Percentiles rank a stretch among this genome's conserved stretches.
These are phyloP conservation scores for Cyberlindnera lachancei DNA, from an alignment of 805 yeast species.

Conservation along the genomic window DNA sequence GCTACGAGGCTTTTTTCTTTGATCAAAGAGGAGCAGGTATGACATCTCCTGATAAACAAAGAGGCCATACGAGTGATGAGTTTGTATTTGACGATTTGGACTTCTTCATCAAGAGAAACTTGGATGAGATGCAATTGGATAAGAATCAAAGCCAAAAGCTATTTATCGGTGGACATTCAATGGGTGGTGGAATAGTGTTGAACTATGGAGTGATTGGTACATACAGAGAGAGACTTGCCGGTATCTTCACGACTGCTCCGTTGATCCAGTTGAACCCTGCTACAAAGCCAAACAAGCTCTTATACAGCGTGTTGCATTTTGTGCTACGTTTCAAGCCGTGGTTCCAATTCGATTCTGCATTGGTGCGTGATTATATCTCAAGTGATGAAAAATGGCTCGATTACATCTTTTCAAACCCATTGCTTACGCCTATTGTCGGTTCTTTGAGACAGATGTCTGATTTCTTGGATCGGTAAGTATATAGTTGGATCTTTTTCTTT, in stretches of 20 bases:
- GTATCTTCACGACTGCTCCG: conserved; percentile 51
- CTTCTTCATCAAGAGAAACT: conserved; percentile 40
- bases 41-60: conserved; percentile 44
- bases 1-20: conserved; percentile 61
- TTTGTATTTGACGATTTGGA: conserved; percentile 55
- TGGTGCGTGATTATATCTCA: conserved; percentile 46
- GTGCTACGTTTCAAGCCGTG: conserved; percentile 38
- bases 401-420: conserved; percentile 37
- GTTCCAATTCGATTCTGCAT: conserved; percentile 44
- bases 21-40: conserved; percentile 75
- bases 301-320: conserved; percentile 35
- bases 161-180: conserved; percentile 60
- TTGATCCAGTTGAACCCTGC: conserved; percentile 50
- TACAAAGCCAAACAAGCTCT: conserved; percentile 43
- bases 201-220: conserved; percentile 56
- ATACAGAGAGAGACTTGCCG: conserved; percentile 36
- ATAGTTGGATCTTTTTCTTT: not conserved
- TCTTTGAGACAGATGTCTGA: conserved; percentile 50
- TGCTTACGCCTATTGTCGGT: conserved; percentile 41
- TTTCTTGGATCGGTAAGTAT: conserved; percentile 34
- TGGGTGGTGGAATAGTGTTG: conserved; percentile 73
- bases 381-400: conserved; percentile 37
- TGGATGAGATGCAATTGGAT: conserved; percentile 25
- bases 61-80: conserved; percentile 51
- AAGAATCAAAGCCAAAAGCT: too few species aligned